Evolutionary conservation across 2,329 filamentous ascomycete genomes (phyloP).

Genomic region (Colletotrichum tofieldiae): DNA sequence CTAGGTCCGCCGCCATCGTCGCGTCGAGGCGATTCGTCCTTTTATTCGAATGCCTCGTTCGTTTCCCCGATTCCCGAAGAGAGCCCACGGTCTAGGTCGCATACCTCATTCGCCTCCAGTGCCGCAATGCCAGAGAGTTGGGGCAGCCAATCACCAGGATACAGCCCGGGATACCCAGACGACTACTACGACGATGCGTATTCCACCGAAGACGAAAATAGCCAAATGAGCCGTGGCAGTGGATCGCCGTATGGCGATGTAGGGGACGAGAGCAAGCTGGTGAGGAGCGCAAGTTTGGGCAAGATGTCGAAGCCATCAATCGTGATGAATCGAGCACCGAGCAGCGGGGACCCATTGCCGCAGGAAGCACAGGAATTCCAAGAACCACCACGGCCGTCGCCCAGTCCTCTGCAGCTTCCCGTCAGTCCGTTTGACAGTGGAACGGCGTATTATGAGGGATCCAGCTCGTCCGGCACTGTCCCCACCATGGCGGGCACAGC

Average conservation of each 20-base stretch:
- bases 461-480: slow-evolving; percentile 63
- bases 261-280: slow-evolving; percentile 70
- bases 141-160: slow-evolving; percentile 65
- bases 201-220: slow-evolving; percentile 56
- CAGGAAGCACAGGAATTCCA: slow-evolving; percentile 39
- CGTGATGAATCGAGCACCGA: slow-evolving; percentile 59
- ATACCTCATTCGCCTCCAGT: slow-evolving; percentile 80
- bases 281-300: slow-evolving; percentile 74
- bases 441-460: slow-evolving; percentile 63
- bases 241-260: slow-evolving; percentile 59
- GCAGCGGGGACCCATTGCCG: slow-evolving; percentile 31
- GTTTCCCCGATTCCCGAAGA: slow-evolving; percentile 86
- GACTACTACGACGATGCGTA: slow-evolving; percentile 63
- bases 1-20: slow-evolving; percentile 74
- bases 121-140: slow-evolving; percentile 80
- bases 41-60: slow-evolving; percentile 76
- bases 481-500: slow-evolving; percentile 48
- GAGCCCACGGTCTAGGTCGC: slow-evolving; percentile 69
- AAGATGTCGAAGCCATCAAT: slow-evolving; percentile 73
- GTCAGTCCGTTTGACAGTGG: slow-evolving; percentile 58
- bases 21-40: slow-evolving; percentile 73
- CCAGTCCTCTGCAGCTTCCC: slow-evolving; percentile 54
- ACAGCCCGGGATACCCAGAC: slow-evolving; percentile 64
- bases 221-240: slow-evolving; percentile 48
- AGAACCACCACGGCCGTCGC: slow-evolving; percentile 53